phyloP scores from a whole-genome alignment of 1,284 basidiomycete species.

The Volvariella surrecta region DNA sequence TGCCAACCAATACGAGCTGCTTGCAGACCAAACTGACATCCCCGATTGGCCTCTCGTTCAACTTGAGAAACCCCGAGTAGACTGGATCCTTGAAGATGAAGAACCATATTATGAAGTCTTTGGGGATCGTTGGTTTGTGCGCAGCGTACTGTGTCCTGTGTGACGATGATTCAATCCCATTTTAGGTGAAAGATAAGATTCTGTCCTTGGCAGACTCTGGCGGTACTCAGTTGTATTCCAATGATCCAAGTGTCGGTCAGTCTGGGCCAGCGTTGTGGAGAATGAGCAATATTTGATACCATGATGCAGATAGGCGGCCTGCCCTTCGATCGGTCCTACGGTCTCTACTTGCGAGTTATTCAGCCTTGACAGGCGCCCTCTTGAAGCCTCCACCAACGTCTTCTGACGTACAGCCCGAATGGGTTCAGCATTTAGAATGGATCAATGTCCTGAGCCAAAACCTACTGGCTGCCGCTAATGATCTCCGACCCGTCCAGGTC shows the following conservation, averaged over 20 bases:
- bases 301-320: conserved; percentile 55
- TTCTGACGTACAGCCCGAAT: conserved; percentile 48
- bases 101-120: conserved; percentile 65
- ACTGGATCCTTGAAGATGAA: conserved; percentile 73
- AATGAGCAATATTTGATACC: not conserved
- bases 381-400: conserved; percentile 46
- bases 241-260: conserved; percentile 56
- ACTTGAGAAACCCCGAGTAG: conserved; percentile 72
- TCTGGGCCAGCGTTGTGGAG: conserved; percentile 4
- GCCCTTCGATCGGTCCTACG: conserved; percentile 57
- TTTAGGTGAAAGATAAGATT: conserved; percentile 66
- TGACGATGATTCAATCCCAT: conserved; percentile 5
- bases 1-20: conserved; percentile 46
- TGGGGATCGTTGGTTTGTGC: conserved; percentile 76
- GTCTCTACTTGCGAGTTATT: conserved; percentile 66
- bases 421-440: conserved; percentile 68
- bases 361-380: conserved; percentile 51
- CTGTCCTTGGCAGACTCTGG: conserved; percentile 64
- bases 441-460: conserved; percentile 69
- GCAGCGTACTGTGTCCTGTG: conserved; percentile 9
- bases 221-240: conserved; percentile 64
- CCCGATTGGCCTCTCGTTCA: conserved; percentile 64
- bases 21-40: conserved; percentile 60
- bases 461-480: conserved; percentile 75
- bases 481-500: conserved; percentile 74